Conservation (phyloP, 208 protist species). For the Leishmania turanica region DNA sequence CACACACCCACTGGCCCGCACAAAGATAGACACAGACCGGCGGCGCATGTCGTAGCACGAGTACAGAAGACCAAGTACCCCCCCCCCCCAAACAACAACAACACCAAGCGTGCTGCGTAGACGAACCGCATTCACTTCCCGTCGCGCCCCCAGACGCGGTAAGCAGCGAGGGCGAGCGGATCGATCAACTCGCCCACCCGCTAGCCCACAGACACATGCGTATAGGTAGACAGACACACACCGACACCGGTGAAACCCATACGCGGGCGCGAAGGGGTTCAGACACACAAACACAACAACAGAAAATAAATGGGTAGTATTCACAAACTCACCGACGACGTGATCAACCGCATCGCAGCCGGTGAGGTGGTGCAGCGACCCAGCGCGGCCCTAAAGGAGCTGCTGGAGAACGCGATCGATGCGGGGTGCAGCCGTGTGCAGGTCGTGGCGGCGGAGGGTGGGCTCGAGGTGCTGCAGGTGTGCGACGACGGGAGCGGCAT, state of each 20-base stretch:
- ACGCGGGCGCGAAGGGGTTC: not conserved
- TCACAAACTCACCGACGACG: slow-evolving; percentile 87
- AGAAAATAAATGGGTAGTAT: slow-evolving; percentile 63
- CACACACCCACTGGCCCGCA: not conserved
- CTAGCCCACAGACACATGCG: not conserved
- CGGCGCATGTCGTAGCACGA: too few relatives aligned
- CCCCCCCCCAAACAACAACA: too few relatives aligned
- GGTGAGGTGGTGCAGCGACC: slow-evolving; percentile 99
- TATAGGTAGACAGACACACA: not conserved
- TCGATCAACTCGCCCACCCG: not conserved
- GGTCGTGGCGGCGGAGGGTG: slow-evolving; percentile 91
- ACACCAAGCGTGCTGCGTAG: too few relatives aligned
- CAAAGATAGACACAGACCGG: not conserved
- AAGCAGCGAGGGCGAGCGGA: too few relatives aligned
- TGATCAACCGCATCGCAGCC: slow-evolving; percentile 98
- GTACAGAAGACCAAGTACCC: too few relatives aligned
- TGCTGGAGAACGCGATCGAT: slow-evolving; percentile 98
- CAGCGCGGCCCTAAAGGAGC: slow-evolving; percentile 97
- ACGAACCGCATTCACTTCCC: too few relatives aligned
- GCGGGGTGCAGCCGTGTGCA: slow-evolving; percentile 92
- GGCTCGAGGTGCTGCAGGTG: slow-evolving; percentile 97
- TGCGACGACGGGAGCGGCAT: slow-evolving; percentile 98
- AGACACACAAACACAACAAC: not conserved
- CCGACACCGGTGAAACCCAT: not conserved
- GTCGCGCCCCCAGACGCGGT: too few relatives aligned